These are phyloP conservation scores for Trichoderma oligosporum DNA, from an alignment of 2,329 filamentous ascomycete species.

Conservation along the genomic window DNA sequence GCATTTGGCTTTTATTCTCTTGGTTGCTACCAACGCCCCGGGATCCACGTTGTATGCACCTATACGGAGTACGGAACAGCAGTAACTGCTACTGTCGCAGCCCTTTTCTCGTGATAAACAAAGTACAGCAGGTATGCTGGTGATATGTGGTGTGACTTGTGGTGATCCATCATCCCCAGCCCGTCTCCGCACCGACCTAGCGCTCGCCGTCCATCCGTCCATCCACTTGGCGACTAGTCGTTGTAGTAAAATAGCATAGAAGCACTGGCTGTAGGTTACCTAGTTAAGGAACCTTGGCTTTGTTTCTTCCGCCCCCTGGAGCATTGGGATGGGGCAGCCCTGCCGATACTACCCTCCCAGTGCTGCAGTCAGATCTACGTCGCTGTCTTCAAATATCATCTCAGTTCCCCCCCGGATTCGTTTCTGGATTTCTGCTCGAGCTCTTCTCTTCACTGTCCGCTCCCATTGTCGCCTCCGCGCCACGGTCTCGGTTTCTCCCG, in stretches of 20 bases:
- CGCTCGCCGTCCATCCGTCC: conserved; percentile 17
- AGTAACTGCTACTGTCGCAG: background rate
- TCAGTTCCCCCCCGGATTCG: conserved; percentile 15
- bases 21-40: conserved; percentile 20
- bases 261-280: conserved; percentile 10
- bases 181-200: conserved; percentile 17
- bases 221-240: conserved; percentile 14
- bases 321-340: conserved; percentile 17
- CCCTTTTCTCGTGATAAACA: conserved; percentile 12
- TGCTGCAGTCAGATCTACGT: conserved; percentile 17
- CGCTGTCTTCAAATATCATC: conserved; percentile 21
- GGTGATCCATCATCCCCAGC: conserved; percentile 1
- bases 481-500: conserved; percentile 12
- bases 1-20: background rate
- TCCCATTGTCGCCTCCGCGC: conserved; percentile 5
- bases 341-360: conserved; percentile 22
- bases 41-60: conserved; percentile 17
- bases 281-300: conserved; percentile 12
- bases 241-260: too few species aligned
- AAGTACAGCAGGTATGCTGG: background rate
- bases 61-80: background rate
- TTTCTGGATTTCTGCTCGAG: conserved; percentile 8
- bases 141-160: conserved; percentile 17
- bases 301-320: conserved; percentile 19
- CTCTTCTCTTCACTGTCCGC: conserved; percentile 11